These are phyloP conservation scores for Magnolia changhungtana DNA, from an alignment of 164 flowering plant species.

Conservation along the genomic window DNA sequence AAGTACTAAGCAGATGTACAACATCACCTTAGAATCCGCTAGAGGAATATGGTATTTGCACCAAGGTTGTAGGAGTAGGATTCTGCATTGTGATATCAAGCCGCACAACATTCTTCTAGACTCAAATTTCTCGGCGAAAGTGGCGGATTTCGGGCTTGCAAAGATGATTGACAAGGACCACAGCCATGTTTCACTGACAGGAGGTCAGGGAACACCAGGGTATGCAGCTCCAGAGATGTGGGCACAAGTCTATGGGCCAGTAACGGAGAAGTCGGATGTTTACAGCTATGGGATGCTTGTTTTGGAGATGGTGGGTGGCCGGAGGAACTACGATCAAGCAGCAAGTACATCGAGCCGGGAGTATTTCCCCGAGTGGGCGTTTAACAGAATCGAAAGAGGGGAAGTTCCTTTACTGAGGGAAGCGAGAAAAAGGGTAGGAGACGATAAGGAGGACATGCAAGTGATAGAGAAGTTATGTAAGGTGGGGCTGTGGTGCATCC, in stretches of 20 bases:
- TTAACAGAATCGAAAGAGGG: slow-evolving; percentile 1
- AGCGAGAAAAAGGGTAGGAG: slow-evolving; percentile 1
- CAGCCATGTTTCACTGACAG: slow-evolving; percentile 11
- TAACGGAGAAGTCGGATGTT: slow-evolving; percentile 7
- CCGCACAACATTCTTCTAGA: slow-evolving; percentile 24
- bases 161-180: slow-evolving; percentile 5
- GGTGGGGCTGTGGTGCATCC: slow-evolving; percentile 10
- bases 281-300: slow-evolving; percentile 27
- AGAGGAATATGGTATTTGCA: slow-evolving; percentile 6
- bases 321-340: slow-evolving; percentile 6
- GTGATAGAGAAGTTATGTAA: background rate
- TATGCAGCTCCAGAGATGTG: slow-evolving; percentile 17
- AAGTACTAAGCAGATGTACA: slow-evolving; percentile 3
- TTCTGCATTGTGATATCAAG: slow-evolving; percentile 27
- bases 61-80: slow-evolving; percentile 12
- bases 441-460: slow-evolving; percentile 10
- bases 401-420: background rate
- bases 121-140: slow-evolving; percentile 16
- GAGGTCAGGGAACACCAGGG: slow-evolving; percentile 15
- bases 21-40: slow-evolving; percentile 8
- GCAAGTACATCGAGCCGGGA: slow-evolving; percentile 7
- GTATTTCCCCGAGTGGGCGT: slow-evolving; percentile 19
- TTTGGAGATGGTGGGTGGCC: slow-evolving; percentile 15
- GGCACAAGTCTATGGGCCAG: slow-evolving; percentile 9
- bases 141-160: slow-evolving; percentile 24